Evolutionary conservation across 129 eudicot species (phyloP).

Genomic region (Escallonia herrerae): DNA sequence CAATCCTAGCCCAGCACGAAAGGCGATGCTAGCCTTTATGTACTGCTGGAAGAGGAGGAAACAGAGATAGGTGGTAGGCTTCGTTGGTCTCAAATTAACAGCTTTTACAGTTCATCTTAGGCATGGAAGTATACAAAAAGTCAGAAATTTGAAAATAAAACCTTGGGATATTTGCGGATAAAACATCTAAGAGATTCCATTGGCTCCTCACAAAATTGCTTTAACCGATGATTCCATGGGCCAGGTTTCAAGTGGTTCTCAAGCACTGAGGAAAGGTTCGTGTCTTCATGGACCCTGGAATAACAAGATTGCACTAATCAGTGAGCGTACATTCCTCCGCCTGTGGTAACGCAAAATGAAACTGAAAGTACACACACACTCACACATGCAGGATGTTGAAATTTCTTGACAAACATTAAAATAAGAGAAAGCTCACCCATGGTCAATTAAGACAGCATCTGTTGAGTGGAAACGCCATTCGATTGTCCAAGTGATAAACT

Average conservation of each 20-base stretch:
- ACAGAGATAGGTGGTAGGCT: too few relatives aligned
- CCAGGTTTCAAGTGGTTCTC: slow-evolving; percentile 72
- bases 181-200: slow-evolving; percentile 58
- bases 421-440: slow-evolving; percentile 42
- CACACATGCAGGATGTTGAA: not conserved
- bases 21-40: too few relatives aligned
- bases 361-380: not conserved
- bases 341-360: not conserved
- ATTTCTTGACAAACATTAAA: not conserved
- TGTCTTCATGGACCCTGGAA: slow-evolving; percentile 57
- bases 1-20: too few relatives aligned
- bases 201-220: slow-evolving; percentile 57
- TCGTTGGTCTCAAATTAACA: too few relatives aligned
- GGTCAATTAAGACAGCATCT: slow-evolving; percentile 57
- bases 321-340: not conserved
- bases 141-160: slow-evolving; percentile 5
- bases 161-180: slow-evolving; percentile 74
- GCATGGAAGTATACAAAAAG: not conserved
- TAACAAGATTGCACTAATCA: not conserved
- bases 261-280: slow-evolving; percentile 50
- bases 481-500: slow-evolving; percentile 70
- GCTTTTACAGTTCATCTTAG: too few relatives aligned
- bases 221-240: slow-evolving; percentile 63
- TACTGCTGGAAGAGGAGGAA: too few relatives aligned
- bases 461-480: slow-evolving; percentile 86